Conservation (phyloP, 306 rosid genomes). For the Hippophae gyantsensis region DNA sequence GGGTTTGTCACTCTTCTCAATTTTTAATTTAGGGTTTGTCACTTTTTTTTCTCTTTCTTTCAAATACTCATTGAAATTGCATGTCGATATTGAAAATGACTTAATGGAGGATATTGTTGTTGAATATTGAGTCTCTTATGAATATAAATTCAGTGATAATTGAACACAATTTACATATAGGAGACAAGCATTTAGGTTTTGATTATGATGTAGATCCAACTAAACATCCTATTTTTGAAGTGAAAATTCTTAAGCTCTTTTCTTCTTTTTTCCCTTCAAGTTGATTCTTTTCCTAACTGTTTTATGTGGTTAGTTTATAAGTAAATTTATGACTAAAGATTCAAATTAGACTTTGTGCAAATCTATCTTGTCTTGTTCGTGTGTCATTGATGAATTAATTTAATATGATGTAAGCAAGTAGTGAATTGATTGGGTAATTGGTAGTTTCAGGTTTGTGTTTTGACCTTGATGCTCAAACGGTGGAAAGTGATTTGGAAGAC, state of each 20-base stretch:
- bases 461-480: too few species aligned
- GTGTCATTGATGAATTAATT: not conserved
- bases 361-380: not conserved
- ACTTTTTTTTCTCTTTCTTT: too few species aligned
- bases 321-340: not conserved
- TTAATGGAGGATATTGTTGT: constrained; percentile 27
- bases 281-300: not conserved
- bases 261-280: not conserved
- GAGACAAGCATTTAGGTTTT: constrained; percentile 18
- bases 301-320: not conserved
- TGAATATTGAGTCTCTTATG: constrained; percentile 22
- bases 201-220: constrained; percentile 30
- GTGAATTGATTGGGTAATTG: not conserved
- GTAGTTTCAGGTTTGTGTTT: too few species aligned
- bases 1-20: too few species aligned
- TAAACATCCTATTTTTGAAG: constrained; percentile 37
- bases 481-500: too few species aligned
- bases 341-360: not conserved
- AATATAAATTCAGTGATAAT: constrained; percentile 14
- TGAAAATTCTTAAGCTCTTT: constrained; percentile 17
- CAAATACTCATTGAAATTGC: too few species aligned
- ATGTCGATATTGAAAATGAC: too few species aligned
- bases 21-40: too few species aligned
- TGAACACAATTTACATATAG: constrained; percentile 27
- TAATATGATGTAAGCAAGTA: not conserved